Conservation (phyloP, 225 moss, liverwort and hornwort species). For the Pseudoscleropodium purum region DNA sequence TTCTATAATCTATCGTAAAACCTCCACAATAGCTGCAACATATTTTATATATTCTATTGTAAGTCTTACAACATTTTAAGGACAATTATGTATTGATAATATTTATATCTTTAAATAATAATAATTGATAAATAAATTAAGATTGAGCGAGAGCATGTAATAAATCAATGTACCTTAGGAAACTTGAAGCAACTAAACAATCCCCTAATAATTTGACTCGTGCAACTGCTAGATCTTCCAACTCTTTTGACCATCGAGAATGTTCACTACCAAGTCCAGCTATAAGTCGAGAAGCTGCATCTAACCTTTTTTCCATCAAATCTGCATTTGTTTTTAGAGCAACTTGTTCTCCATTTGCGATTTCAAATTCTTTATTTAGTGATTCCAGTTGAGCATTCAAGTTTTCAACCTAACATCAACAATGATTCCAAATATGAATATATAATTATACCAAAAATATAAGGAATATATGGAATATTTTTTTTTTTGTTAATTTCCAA, state of each 20-base stretch:
- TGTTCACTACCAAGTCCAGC: slow-evolving; percentile 78
- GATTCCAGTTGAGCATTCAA: slow-evolving; percentile 48
- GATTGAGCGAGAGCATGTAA: not conserved
- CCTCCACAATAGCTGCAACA: slow-evolving; percentile 73
- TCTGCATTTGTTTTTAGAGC: slow-evolving; percentile 66
- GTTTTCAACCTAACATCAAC: slow-evolving; percentile 27
- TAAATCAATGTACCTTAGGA: slow-evolving; percentile 39
- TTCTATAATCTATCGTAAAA: slow-evolving; percentile 74
- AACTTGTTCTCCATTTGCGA: slow-evolving; percentile 62
- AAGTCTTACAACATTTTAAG: fast-evolving
- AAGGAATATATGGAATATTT: no score
- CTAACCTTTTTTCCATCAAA: slow-evolving; percentile 80
- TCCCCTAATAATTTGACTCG: slow-evolving; percentile 70
- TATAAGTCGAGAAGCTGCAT: slow-evolving; percentile 77
- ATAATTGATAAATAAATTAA: no score
- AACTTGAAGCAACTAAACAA: slow-evolving; percentile 79
- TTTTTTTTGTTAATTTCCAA: not conserved
- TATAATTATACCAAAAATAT: not conserved
- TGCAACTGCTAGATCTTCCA: slow-evolving; percentile 61
- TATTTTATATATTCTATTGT: not conserved
- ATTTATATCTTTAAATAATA: not conserved
- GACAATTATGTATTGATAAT: not conserved
- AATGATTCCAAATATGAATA: not conserved
- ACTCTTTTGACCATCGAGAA: slow-evolving; percentile 66
- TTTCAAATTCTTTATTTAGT: slow-evolving; percentile 54